Conservation (phyloP, 208 protist species). For the Trypanosoma rangeli region DNA sequence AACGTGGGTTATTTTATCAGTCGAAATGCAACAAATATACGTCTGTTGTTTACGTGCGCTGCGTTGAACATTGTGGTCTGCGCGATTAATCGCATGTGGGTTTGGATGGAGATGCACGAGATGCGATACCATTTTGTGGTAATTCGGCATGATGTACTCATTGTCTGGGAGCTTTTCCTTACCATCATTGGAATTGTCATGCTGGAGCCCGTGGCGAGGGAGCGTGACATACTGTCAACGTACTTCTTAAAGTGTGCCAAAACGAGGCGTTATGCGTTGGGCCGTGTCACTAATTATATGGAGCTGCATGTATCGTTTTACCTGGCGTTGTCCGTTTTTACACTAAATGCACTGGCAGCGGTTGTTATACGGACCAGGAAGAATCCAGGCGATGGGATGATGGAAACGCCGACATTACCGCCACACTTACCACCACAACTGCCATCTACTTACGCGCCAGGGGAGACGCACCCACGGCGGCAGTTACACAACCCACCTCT, state of each 20-base stretch:
- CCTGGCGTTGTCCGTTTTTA: conserved; percentile 39
- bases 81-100: conserved; percentile 55
- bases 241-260: conserved; percentile 55
- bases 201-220: conserved; percentile 33
- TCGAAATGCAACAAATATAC: conserved; percentile 59
- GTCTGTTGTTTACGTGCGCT: conserved; percentile 60
- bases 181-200: conserved; percentile 59
- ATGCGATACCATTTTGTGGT: conserved; percentile 84
- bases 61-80: conserved; percentile 48
- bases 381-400: conserved; percentile 56
- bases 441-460: neutral
- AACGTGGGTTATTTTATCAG: conserved; percentile 81
- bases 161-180: conserved; percentile 70
- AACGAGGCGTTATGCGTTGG: conserved; percentile 20
- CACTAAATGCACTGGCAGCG: conserved; percentile 52
- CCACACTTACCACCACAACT: neutral
- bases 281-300: conserved; percentile 45
- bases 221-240: conserved; percentile 58
- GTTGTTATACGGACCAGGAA: conserved; percentile 48
- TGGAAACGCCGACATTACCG: conserved; percentile 37
- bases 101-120: conserved; percentile 73
- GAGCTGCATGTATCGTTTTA: conserved; percentile 75
- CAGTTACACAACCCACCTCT: conserved; percentile 92
- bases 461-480: conserved; percentile 39
- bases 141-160: conserved; percentile 80